Conservation (phyloP, 2,329 filamentous ascomycete genomes). For the Trichoderma koningiopsis region DNA sequence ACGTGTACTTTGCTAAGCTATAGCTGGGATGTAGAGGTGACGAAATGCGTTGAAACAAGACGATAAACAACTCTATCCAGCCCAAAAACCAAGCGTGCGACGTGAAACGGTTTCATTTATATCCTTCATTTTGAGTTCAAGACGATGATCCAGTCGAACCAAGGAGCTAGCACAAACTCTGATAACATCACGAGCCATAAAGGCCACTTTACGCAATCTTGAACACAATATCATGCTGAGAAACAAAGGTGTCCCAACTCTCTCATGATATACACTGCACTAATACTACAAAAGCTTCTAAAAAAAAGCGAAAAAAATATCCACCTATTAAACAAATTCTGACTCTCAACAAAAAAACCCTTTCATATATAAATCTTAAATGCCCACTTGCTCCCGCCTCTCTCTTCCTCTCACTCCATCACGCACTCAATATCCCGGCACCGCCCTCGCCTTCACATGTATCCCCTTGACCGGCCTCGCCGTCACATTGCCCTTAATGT, state of each 20-base stretch:
- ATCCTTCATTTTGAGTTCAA: neutral
- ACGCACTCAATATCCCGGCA: slow-evolving; percentile 61
- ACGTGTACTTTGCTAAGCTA: no score
- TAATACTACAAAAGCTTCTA: neutral
- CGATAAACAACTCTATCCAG: neutral
- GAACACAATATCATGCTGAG: neutral
- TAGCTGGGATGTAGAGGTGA: no score
- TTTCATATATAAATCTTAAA: no score
- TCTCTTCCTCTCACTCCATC: neutral
- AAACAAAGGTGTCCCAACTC: neutral
- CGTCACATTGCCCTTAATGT: slow-evolving; percentile 71
- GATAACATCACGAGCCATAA: neutral
- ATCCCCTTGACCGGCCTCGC: slow-evolving; percentile 72
- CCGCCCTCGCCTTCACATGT: slow-evolving; percentile 64
- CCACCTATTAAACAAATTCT: neutral
- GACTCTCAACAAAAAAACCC: neutral
- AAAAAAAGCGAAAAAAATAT: neutral
- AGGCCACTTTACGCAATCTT: neutral
- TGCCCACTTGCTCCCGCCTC: neutral
- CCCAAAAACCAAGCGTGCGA: neutral
- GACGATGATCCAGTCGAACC: neutral
- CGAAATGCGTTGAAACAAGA: neutral
- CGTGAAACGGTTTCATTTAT: neutral
- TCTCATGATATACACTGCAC: neutral
- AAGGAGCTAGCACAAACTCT: neutral